Evolutionary conservation across 805 yeast genomes (phyloP).

Genomic region (Ogataea ramenticola): DNA sequence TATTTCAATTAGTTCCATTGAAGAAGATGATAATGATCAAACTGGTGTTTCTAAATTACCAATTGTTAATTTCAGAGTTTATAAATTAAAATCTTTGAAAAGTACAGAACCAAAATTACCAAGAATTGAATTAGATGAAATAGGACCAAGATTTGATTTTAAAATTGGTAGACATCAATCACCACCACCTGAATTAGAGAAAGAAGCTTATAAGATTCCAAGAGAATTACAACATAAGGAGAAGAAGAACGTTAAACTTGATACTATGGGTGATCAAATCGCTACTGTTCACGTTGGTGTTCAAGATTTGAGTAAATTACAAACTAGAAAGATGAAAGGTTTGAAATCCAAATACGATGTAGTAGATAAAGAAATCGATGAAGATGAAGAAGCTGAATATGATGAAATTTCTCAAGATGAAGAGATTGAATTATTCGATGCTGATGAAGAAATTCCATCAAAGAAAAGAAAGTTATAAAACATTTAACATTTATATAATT

Average conservation of each 20-base stretch:
- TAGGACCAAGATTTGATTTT: constrained; percentile 94
- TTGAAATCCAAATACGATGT: constrained; percentile 83
- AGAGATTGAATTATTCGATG: constrained; percentile 2
- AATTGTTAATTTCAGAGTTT: constrained; percentile 81
- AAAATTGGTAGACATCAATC: constrained; percentile 79
- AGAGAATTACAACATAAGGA: constrained; percentile 74
- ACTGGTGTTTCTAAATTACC: constrained; percentile 54
- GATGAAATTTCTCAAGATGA: constrained; percentile 14
- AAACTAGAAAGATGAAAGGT: constrained; percentile 98
- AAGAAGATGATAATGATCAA: constrained; percentile 69
- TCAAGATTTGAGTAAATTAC: constrained; percentile 84
- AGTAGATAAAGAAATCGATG: constrained; percentile 39
- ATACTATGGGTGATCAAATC: constrained; percentile 90
- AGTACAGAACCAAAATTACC: constrained; percentile 82
- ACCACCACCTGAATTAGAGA: constrained; percentile 82
- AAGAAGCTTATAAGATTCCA: constrained; percentile 79
- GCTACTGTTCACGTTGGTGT: constrained; percentile 95
- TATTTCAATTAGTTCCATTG: constrained; percentile 70
- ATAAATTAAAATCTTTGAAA: constrained; percentile 71
- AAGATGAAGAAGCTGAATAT: constrained; percentile 45
- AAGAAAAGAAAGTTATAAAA: not conserved
- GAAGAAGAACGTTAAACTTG: constrained; percentile 84
- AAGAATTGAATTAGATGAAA: constrained; percentile 88
- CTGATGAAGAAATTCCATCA: constrained; percentile 7
- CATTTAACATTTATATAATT: no score